A percentile compares a stretch with the other conserved stretches of the same genome.
Evolutionary conservation across 176 grass and related monocot genomes (phyloP).

Genomic region (Urochloa ruziziensis): DNA sequence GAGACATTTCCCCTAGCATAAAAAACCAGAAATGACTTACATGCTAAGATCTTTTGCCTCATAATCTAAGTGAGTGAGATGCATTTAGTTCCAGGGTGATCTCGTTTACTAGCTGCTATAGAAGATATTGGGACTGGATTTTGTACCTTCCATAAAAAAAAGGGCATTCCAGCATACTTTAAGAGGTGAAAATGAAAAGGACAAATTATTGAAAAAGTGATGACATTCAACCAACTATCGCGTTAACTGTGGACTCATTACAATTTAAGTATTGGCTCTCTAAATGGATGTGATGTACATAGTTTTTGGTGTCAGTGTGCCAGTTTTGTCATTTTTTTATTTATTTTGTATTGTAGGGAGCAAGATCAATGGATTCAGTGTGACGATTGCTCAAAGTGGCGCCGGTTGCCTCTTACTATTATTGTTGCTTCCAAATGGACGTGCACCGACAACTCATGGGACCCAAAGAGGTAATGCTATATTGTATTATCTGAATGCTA

Average conservation of each 20-base stretch:
- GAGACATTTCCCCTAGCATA: background rate
- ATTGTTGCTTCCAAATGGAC: constrained; percentile 87
- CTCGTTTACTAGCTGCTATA: background rate
- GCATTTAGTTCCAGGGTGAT: background rate
- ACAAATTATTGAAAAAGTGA: background rate
- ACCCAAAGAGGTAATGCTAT: constrained; percentile 63
- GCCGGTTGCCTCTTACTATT: constrained; percentile 77
- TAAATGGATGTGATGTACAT: background rate
- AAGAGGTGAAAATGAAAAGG: background rate
- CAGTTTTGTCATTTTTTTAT: constrained; percentile 24
- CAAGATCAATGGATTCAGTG: constrained; percentile 99
- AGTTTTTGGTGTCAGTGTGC: background rate
- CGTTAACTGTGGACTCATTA: background rate
- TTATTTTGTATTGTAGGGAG: constrained; percentile 55
- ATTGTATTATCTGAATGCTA: background rate
- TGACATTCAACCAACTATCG: background rate
- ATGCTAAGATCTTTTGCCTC: background rate
- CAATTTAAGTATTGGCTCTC: background rate
- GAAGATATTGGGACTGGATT: background rate
- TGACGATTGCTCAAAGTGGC: constrained; percentile 97
- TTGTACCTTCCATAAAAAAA: background rate
- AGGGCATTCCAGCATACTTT: background rate
- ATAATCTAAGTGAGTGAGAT: background rate
- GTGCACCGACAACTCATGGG: constrained; percentile 75
- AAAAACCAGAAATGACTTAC: background rate